Evolutionary conservation across 768 basidiomycete species (phyloP), one percentile per base, ranked within the genome.

Genomic region (Hypholoma sublateritium): DNA sequence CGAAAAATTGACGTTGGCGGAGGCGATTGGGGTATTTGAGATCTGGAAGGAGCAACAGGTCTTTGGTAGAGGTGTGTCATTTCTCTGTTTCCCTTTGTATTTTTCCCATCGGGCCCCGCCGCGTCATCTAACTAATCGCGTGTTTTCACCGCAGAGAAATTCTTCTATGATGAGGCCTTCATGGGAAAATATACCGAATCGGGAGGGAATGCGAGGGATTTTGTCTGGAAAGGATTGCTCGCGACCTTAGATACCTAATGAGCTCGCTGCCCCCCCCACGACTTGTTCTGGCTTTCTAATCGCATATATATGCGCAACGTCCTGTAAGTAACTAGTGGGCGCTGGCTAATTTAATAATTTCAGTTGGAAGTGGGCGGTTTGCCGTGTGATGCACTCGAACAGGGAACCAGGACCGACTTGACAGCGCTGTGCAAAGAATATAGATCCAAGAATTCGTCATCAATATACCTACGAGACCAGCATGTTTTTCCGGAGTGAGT

Each of bases 141-240:
- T 47, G 24, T 46, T 37, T 22, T 12, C 50, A 12, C 46, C 46
- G 46, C 46, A 78, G 77, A 69, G 8, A 58, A 63, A 24, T 59
- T 51, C 13, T 63, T 61, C 50, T 69, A 76, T 56, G 93, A 96
- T 64, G 87, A 90, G 67, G 61, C 85, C 13, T 94, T 95, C 74
- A 70, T 95, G 66, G 74, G 85, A 9, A 92, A 91, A 69, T 93
- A 89, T 61, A 81, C 83, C 1, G 88, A 92, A 64, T 81, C 88
- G 6, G 80, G 79, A 53, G 93, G 93, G 42, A 94, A 94, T 69
- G 78, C 92, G 12, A 77, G 88, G 58, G 85, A 88, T 56, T 92
- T 95, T 62, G 87, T 91, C 39, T 83, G 82, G 80, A 83, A 81
- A 49, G 87, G 86, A 1, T 63, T 89, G 49, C 65, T 85, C 12